Evolutionary conservation across 495 filamentous ascomycete genomes (phyloP).

Genomic region (Neurospora sp.): DNA sequence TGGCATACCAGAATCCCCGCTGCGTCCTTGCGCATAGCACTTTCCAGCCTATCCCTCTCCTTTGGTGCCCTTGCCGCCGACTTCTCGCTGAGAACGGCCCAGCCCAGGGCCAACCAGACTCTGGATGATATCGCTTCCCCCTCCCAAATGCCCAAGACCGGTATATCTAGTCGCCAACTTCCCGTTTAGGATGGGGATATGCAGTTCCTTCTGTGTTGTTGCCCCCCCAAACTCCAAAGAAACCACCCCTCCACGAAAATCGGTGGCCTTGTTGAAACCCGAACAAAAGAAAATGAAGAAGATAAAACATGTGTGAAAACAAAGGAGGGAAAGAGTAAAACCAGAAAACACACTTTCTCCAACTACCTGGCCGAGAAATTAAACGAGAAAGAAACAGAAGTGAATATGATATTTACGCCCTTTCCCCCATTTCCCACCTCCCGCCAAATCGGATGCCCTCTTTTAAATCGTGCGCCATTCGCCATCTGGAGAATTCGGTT

Average conservation of each 20-base stretch:
- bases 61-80: not conserved
- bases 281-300: not conserved
- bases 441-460: conserved; percentile 19
- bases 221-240: not conserved
- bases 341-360: not conserved
- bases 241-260: conserved; percentile 1
- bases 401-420: conserved; percentile 20
- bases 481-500: conserved; percentile 17
- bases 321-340: not conserved
- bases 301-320: not conserved
- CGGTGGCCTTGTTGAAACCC: not conserved
- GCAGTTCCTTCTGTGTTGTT: not conserved
- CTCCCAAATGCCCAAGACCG: not conserved
- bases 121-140: not conserved
- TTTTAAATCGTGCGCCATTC: conserved; percentile 29
- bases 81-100: not conserved
- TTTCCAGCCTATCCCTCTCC: not conserved
- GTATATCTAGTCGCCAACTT: not conserved
- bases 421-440: not conserved
- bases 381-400: not conserved
- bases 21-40: not conserved
- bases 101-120: not conserved
- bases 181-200: not conserved
- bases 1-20: not conserved
- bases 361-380: not conserved